Base-by-base conservation (phyloP, 768 basidiomycete genomes). In the Lyophyllum semitale region DNA sequence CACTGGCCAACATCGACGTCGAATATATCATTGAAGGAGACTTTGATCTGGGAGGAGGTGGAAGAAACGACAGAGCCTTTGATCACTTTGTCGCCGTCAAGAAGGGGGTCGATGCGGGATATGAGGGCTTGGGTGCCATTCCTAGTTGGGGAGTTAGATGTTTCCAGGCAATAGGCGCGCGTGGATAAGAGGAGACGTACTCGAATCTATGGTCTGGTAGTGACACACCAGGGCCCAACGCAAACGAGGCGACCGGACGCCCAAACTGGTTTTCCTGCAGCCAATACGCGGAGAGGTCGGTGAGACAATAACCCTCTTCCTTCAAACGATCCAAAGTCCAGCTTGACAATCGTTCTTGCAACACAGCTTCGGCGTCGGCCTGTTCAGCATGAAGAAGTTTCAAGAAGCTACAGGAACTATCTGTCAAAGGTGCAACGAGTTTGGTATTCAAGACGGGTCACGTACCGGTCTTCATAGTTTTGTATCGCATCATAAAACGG, bases 281-380 rank as follows among this genome's bases (percentile, higher is more conserved):
- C 90, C 88, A 91, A 64, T 80, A 93, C 0, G 81, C 89, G 15
- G 71, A 77, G 22, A 93, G 71, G 17, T 76, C 83, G 0, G 84
- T 86, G 29, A 94, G 63, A 48, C 84, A 82, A 62, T 91, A 93
- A 0, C 92, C 92, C 60, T 88, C 87, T n/a, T 79, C 72, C 59
- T 77, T 71, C 40, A 93, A 71, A 20, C 81, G 78, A 25, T 77
- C 72, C 4, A 87, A 53, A 11, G 82, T 75, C 92, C 91, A 93
- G 15, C 78, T 80, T 1, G 83, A 75, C 15, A 94, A 76, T 32
- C 92, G 83, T 57, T 88, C 76, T 47, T 76, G 77, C 22, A 90
- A 65, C 1, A 82, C 75, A 1, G 78, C 77, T 58, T 87, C 84
- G 35, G 81, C 83, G 61, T 89, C 84, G 0, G 73, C 77, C 65